Percentiles rank a stretch among this genome's conserved stretches.
These are phyloP conservation scores for Hypoxylon sp. DNA, from an alignment of 2,329 filamentous ascomycete genomes.

Conservation along the genomic window DNA sequence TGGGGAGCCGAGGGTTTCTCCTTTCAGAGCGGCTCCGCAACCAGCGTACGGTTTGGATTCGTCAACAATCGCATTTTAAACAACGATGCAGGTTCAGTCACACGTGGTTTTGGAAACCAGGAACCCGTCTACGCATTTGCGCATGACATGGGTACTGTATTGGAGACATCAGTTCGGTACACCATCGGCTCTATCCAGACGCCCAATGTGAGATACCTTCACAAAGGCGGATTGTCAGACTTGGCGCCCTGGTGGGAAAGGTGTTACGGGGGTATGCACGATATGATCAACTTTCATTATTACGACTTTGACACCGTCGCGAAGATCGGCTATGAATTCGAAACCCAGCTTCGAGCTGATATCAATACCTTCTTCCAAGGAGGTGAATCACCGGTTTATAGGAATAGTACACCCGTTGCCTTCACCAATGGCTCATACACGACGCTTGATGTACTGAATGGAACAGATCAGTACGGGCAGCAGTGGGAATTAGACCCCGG, in stretches of 20 bases:
- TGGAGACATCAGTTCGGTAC: constrained; percentile 68
- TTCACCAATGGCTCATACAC: constrained; percentile 24
- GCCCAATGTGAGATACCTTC: constrained; percentile 76
- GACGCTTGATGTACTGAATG: constrained; percentile 49
- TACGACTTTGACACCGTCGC: constrained; percentile 70
- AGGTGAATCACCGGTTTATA: constrained; percentile 60
- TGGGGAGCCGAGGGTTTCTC: constrained; percentile 37
- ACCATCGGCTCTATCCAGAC: constrained; percentile 77
- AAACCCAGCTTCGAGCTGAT: constrained; percentile 71
- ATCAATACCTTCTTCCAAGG: constrained; percentile 71
- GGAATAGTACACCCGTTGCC: constrained; percentile 61
- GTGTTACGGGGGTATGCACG: constrained; percentile 69
- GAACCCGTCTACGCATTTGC: constrained; percentile 80
- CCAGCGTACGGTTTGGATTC: constrained; percentile 68
- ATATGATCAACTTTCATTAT: constrained; percentile 75
- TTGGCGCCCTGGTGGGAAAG: constrained; percentile 79
- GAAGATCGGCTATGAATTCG: constrained; percentile 73
- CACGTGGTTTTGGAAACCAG: constrained; percentile 72
- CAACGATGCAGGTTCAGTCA: constrained; percentile 69
- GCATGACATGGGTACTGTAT: constrained; percentile 55
- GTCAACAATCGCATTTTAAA: constrained; percentile 69
- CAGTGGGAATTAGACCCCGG: constrained; percentile 38
- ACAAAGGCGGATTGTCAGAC: constrained; percentile 72
- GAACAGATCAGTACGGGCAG: constrained; percentile 45
- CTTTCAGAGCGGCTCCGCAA: constrained; percentile 43